Evolutionary conservation across 768 basidiomycete genomes (phyloP).

Genomic region (Kwoniella heveanensis): DNA sequence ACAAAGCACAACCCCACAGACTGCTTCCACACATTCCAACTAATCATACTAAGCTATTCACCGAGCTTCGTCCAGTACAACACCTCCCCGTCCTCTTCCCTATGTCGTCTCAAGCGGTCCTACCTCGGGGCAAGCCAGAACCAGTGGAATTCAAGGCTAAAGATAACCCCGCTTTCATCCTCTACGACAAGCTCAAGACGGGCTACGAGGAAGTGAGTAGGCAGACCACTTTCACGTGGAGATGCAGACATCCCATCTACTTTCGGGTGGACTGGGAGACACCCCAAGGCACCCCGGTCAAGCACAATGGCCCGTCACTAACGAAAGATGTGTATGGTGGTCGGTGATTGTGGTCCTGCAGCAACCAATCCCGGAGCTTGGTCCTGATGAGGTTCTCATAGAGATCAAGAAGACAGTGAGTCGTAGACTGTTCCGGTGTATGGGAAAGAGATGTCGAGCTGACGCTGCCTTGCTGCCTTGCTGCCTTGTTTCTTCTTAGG

Average conservation of each 20-base stretch:
- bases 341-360: slow-evolving; percentile 6
- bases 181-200: slow-evolving; percentile 44
- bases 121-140: slow-evolving; percentile 10
- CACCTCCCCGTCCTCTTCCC: not conserved
- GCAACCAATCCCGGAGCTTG: slow-evolving; percentile 54
- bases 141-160: slow-evolving; percentile 35
- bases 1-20: no score
- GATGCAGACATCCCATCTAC: no score
- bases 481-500: slow-evolving; percentile 47
- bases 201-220: slow-evolving; percentile 40
- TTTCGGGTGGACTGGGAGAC: not conserved
- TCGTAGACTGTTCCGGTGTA: not conserved
- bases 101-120: slow-evolving; percentile 25
- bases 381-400: slow-evolving; percentile 77
- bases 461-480: not conserved
- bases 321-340: no score
- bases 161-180: slow-evolving; percentile 50
- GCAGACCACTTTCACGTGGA: no score
- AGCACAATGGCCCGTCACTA: no score
- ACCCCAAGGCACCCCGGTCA: no score
- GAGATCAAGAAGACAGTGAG: slow-evolving; percentile 85
- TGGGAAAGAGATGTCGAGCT: slow-evolving; percentile 8
- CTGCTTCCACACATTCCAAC: no score
- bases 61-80: no score
- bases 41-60: no score